phyloP scores from a whole-genome alignment of 2,329 filamentous ascomycete genomes.

The Torrubiellomyces zombiae region DNA sequence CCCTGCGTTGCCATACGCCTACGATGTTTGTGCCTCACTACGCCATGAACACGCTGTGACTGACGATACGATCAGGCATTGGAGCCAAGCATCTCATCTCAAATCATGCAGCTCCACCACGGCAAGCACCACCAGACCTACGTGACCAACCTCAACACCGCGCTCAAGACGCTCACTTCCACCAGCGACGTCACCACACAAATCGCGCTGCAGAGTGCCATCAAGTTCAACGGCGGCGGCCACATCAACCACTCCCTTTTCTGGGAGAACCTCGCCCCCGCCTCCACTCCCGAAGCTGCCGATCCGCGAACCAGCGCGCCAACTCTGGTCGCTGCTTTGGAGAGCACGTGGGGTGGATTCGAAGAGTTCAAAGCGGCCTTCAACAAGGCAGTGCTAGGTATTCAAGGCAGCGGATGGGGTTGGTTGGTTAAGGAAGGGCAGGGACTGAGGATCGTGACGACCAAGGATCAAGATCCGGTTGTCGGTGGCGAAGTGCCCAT shows the following conservation, averaged over 20 bases:
- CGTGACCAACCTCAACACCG: slow-evolving; percentile 57
- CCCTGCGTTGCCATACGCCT: slow-evolving; percentile 50
- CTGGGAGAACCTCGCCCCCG: slow-evolving; percentile 66
- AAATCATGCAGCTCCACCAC: slow-evolving; percentile 75
- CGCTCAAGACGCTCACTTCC: slow-evolving; percentile 40
- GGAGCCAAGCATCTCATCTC: slow-evolving; percentile 55
- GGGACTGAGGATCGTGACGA: slow-evolving; percentile 54
- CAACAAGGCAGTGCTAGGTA: slow-evolving; percentile 43
- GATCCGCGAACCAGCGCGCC: slow-evolving; percentile 34
- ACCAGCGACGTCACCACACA: slow-evolving; percentile 45
- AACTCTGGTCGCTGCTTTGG: slow-evolving; percentile 42
- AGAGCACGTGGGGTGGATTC: slow-evolving; percentile 50
- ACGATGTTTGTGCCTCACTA: slow-evolving; percentile 37
- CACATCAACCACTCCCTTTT: slow-evolving; percentile 90
- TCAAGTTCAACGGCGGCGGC: slow-evolving; percentile 82
- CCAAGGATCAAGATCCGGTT: slow-evolving; percentile 75
- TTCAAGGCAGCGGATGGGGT: slow-evolving; percentile 79
- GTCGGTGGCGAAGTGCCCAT: slow-evolving; percentile 48
- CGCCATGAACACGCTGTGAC: slow-evolving; percentile 3
- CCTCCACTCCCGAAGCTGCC: slow-evolving; percentile 39
- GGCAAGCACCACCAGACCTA: slow-evolving; percentile 67
- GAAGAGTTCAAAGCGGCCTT: slow-evolving; percentile 51
- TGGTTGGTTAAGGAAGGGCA: slow-evolving; percentile 58
- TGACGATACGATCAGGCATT: slow-evolving; percentile 40
- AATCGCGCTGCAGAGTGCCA: slow-evolving; percentile 48